Evolutionary conservation across 2,329 filamentous ascomycete species (phyloP).

Genomic region (Exutisphaerella laricina): DNA sequence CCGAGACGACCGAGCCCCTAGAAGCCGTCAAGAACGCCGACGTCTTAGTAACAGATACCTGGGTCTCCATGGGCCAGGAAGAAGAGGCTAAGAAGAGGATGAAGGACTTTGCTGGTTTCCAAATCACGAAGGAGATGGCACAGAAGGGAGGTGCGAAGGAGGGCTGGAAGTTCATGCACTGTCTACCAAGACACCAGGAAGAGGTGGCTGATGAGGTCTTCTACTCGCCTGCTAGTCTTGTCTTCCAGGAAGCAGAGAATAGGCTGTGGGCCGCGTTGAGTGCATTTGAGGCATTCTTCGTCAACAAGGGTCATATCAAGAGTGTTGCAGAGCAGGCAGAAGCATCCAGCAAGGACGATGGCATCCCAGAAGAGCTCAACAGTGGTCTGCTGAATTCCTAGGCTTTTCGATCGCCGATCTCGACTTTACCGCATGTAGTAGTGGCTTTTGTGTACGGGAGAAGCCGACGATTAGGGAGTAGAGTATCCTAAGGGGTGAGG

Average conservation of each 20-base stretch:
- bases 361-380: too few relatives aligned
- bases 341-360: too few relatives aligned
- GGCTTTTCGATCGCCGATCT: too few relatives aligned
- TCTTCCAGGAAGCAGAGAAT: conserved; percentile 94
- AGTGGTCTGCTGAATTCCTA: too few relatives aligned
- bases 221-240: conserved; percentile 70
- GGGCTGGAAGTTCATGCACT: conserved; percentile 98
- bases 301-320: conserved; percentile 79
- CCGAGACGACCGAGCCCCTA: conserved; percentile 73
- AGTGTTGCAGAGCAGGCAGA: neutral
- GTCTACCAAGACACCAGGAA: conserved; percentile 82
- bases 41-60: conserved; percentile 91
- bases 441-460: too few relatives aligned
- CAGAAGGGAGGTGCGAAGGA: conserved; percentile 78
- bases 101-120: conserved; percentile 80
- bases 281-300: conserved; percentile 80
- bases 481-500: too few relatives aligned
- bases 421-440: too few relatives aligned
- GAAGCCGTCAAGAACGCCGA: conserved; percentile 81
- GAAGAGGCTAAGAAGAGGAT: conserved; percentile 71
- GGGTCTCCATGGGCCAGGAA: conserved; percentile 98
- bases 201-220: conserved; percentile 95
- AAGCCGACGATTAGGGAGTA: too few relatives aligned
- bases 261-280: conserved; percentile 82
- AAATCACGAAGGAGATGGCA: conserved; percentile 82